Evolutionary conservation across 768 basidiomycete genomes (phyloP), one percentile per base, ranked within the genome.

Genomic region (Dentipellis sp.): DNA sequence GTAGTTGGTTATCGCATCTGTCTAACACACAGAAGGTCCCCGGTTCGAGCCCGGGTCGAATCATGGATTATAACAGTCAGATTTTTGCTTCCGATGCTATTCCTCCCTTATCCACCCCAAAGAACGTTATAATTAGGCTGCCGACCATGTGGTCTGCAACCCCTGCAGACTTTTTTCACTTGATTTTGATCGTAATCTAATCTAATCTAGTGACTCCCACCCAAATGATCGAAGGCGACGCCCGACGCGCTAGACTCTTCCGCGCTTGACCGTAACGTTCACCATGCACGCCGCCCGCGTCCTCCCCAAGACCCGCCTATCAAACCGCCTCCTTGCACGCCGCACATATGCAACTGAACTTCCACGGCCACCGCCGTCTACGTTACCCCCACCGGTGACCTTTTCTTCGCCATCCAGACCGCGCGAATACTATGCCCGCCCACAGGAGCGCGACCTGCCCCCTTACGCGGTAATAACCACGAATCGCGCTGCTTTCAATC

Each of bases 11-110:
- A 45, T 45, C 42, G 42, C 42, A 45, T 45, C 42, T 45, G 42
- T 45, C 42, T 45, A 45, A 45, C 42, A 45, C 42, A 45, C 42
- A 82, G 82, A 81, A 81, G 82, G 80, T 78, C 81, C 75, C 72
- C 80, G 76, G 82, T 82, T 83, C 80, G 80, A 83, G 29, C 54
- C 53, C 52, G 58, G 54, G 52, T 59, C 53, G 57, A 60, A 58
- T 47, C 57, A 58, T 45, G 14, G 9, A 40, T n/a, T 42, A 14
- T 42, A 42, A n/a, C 40, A 42, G 10, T 11, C 16, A 42, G 14
- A 6, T 42, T 16, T 34, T 10, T 23, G 35, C 46, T 57, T 48
- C 54, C 37, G 3, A 10, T 38, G 14, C 19, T 29, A 10, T 29
- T 22, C 29, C 29, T 3, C 29, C 6, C 29, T 29, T 6, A 29